Conservation (phyloP, 176 grass and related monocot species). For the Raddia distichophylla region DNA sequence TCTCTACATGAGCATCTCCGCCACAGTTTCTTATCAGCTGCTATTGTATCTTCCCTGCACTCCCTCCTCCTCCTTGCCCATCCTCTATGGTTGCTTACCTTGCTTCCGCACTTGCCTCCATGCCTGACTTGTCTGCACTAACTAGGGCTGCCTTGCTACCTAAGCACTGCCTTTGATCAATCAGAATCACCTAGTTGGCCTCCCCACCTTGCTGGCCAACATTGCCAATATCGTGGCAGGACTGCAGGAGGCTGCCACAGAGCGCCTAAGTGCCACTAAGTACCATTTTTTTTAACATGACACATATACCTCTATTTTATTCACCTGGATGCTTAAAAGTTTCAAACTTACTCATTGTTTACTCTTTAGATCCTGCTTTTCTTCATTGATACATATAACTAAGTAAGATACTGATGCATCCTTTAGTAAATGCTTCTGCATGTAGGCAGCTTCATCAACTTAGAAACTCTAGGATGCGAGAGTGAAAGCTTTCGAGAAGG, state of each 20-base stretch:
- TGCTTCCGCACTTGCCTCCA: too few relatives aligned
- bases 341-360: neutral
- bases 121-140: too few relatives aligned
- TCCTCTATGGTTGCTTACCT: too few relatives aligned
- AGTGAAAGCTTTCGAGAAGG: neutral
- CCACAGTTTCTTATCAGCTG: too few relatives aligned
- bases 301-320: neutral
- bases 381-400: neutral
- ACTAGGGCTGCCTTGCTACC: too few relatives aligned
- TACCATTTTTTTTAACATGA: neutral
- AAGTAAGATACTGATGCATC: slow-evolving; percentile 11
- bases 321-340: neutral
- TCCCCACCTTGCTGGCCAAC: neutral
- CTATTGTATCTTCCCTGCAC: too few relatives aligned
- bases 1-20: too few relatives aligned
- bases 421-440: slow-evolving; percentile 21
- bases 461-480: neutral
- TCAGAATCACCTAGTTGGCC: neutral
- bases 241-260: too few relatives aligned
- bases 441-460: neutral
- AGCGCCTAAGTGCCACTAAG: neutral
- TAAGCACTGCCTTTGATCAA: too few relatives aligned
- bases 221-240: neutral
- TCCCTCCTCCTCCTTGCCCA: too few relatives aligned
- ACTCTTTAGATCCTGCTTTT: slow-evolving; percentile 22